These are phyloP conservation scores for Hsuehochloa calcarea DNA, from an alignment of 176 grass and related monocot genomes.

Conservation along the genomic window DNA sequence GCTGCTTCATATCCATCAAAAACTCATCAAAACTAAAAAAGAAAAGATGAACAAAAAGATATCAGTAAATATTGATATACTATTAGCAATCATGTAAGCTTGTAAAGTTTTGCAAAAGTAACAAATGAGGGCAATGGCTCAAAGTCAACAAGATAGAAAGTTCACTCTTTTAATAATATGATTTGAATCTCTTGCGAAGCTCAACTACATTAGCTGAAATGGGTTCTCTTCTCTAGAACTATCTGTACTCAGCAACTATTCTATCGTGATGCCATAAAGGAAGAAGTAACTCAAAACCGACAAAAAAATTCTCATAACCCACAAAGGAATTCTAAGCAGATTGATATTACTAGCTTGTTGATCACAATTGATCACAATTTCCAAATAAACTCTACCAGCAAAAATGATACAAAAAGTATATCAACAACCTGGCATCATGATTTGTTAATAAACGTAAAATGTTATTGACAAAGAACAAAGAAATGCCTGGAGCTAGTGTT, in stretches of 20 bases:
- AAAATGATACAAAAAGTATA: too few species aligned
- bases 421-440: too few species aligned
- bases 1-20: slow-evolving; percentile 95
- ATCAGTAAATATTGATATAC: slow-evolving; percentile 19
- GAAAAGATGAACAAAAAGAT: slow-evolving; percentile 14
- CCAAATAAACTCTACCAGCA: too few species aligned
- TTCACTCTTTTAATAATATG: not conserved
- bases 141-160: not conserved
- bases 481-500: not conserved
- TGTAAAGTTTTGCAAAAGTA: slow-evolving; percentile 13
- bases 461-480: not conserved
- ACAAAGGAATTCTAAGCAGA: too few species aligned
- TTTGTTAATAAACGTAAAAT: too few species aligned
- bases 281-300: not conserved
- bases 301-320: not conserved
- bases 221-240: not conserved
- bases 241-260: slow-evolving; percentile 1
- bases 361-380: too few species aligned
- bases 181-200: not conserved
- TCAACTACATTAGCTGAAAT: slow-evolving; percentile 4
- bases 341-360: too few species aligned
- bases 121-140: not conserved
- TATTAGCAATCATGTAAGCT: slow-evolving; percentile 12
- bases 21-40: slow-evolving; percentile 90
- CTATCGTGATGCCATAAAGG: slow-evolving; percentile 6